These are phyloP conservation scores for Plasmodium gaboni DNA, from an alignment of 169 alveolate genomes.

Conservation along the genomic window DNA sequence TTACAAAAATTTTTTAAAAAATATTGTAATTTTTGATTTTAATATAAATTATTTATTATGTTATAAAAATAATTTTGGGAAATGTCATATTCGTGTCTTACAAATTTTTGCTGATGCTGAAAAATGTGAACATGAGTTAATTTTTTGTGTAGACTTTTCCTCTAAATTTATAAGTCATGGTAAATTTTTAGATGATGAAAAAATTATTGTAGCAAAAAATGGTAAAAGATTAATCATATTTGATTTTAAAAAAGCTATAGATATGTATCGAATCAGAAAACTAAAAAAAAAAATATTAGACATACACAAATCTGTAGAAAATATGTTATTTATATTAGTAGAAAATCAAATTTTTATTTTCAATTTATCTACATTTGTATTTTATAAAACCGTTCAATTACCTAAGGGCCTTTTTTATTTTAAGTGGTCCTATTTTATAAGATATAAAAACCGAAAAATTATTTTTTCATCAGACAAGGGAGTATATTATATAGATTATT, in stretches of 20 bases:
- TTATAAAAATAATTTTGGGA: slow-evolving; percentile 73
- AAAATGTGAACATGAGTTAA: slow-evolving; percentile 69
- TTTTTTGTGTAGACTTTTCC: slow-evolving; percentile 77
- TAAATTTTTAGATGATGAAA: slow-evolving; percentile 76
- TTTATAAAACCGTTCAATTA: slow-evolving; percentile 52
- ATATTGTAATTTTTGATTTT: slow-evolving; percentile 71
- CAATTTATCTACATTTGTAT: slow-evolving; percentile 69
- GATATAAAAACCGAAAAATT: slow-evolving; percentile 68
- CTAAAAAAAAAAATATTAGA: slow-evolving; percentile 73
- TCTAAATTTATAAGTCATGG: slow-evolving; percentile 78
- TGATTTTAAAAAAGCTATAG: slow-evolving; percentile 77
- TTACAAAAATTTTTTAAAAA: slow-evolving; percentile 76
- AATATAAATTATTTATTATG: slow-evolving; percentile 71
- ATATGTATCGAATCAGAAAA: slow-evolving; percentile 77
- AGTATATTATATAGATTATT: slow-evolving; percentile 64
- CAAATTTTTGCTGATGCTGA: slow-evolving; percentile 40
- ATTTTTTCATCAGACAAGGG: slow-evolving; percentile 71
- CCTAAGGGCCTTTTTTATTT: slow-evolving; percentile 71
- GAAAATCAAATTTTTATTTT: slow-evolving; percentile 68
- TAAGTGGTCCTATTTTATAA: slow-evolving; percentile 75
- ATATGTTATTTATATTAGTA: slow-evolving; percentile 74
- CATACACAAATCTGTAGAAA: slow-evolving; percentile 66
- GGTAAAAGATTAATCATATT: slow-evolving; percentile 71
- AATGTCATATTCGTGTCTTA: slow-evolving; percentile 76
- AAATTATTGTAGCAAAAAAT: slow-evolving; percentile 77